phyloP scores from a whole-genome alignment of 2,329 filamentous ascomycete species.

The Hirsutella thompsonii region DNA sequence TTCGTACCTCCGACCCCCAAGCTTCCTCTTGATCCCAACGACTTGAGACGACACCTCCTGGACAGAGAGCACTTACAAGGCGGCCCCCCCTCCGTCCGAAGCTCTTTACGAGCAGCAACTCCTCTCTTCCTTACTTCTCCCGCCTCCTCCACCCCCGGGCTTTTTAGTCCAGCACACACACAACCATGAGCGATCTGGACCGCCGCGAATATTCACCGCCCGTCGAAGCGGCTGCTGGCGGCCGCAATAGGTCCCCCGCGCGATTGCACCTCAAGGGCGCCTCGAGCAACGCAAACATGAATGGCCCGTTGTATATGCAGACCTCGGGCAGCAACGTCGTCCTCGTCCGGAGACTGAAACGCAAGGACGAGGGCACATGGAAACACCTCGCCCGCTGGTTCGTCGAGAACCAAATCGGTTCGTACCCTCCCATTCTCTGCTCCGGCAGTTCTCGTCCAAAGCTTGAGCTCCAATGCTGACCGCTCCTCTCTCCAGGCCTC shows the following conservation, averaged over 20 bases:
- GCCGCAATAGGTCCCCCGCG: constrained; percentile 9
- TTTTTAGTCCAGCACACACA: not conserved
- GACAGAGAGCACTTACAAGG: no score
- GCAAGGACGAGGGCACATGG: constrained; percentile 48
- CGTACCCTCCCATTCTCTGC: constrained; percentile 15
- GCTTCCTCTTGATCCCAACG: no score
- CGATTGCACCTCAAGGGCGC: constrained; percentile 17
- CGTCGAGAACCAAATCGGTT: constrained; percentile 72
- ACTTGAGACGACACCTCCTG: not conserved
- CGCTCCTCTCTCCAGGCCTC: constrained; percentile 40
- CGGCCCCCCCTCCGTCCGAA: no score
- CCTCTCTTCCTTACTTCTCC: not conserved
- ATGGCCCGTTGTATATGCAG: constrained; percentile 46
- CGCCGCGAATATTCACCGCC: not conserved
- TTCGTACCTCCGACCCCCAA: no score
- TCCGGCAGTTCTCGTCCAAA: not conserved
- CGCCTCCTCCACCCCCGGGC: not conserved
- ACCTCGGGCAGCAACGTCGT: constrained; percentile 36
- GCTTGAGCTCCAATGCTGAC: not conserved
- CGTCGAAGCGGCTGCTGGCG: constrained; percentile 9
- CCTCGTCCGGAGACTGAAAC: constrained; percentile 43
- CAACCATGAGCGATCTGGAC: constrained; percentile 1
- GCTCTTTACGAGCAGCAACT: not conserved
- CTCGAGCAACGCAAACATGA: constrained; percentile 30
- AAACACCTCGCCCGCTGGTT: constrained; percentile 55